phyloP scores from a whole-genome alignment of 352 stramenopile species.

The Pythium plurisporium region DNA sequence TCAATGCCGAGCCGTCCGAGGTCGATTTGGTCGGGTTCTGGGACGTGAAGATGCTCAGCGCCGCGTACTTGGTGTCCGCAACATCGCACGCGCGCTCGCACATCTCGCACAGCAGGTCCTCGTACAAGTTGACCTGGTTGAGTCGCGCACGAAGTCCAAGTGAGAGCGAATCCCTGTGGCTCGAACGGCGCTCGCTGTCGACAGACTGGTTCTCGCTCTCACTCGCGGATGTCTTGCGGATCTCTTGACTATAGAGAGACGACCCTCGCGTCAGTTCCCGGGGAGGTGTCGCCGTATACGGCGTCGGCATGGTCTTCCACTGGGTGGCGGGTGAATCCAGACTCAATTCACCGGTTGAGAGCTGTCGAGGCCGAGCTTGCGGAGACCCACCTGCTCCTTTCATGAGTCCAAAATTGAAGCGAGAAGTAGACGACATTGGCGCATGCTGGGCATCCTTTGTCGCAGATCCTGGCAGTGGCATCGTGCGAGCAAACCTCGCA shows the following conservation, averaged over 20 bases:
- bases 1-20: neutral
- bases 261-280: neutral
- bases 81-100: conserved; percentile 42
- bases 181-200: conserved; percentile 1
- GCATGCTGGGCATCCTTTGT: conserved; percentile 2
- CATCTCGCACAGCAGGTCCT: conserved; percentile 53
- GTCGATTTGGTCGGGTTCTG: neutral
- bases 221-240: conserved; percentile 1
- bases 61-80: conserved; percentile 48
- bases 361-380: conserved; percentile 2
- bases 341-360: conserved; percentile 3
- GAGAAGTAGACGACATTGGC: too few species aligned
- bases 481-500: conserved; percentile 7
- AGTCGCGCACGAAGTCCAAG: conserved; percentile 30
- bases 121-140: conserved; percentile 30
- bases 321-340: neutral
- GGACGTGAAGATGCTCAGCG: conserved; percentile 46
- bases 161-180: conserved; percentile 3
- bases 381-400: conserved; percentile 1
- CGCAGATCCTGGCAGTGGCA: conserved; percentile 9
- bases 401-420: conserved; percentile 19
- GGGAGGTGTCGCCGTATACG: neutral
- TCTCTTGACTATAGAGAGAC: neutral
- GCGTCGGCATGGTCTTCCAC: neutral
- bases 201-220: conserved; percentile 28